Percentiles rank a stretch among this genome's conserved stretches.
Conservation (phyloP, 495 filamentous ascomycete genomes). For the Penicillium odoratum region DNA sequence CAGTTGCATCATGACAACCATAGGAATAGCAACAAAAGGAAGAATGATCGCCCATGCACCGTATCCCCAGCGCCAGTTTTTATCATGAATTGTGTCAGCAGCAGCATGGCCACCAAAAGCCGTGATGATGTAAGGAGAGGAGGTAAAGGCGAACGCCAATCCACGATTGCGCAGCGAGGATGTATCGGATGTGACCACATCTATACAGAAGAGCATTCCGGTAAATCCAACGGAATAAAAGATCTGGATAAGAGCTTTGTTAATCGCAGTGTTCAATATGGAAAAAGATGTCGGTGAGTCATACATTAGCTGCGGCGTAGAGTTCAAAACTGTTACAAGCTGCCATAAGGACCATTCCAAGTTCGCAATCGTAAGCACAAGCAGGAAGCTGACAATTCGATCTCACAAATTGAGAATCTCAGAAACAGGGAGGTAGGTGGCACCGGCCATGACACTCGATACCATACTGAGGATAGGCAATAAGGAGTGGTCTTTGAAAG, state of each 20-base stretch:
- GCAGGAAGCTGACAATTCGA: slow-evolving; percentile 49
- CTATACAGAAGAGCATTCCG: slow-evolving; percentile 39
- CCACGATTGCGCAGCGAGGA: slow-evolving; percentile 56
- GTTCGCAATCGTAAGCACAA: slow-evolving; percentile 36
- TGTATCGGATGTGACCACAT: slow-evolving; percentile 49
- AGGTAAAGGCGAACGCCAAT: slow-evolving; percentile 55
- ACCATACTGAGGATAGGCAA: slow-evolving; percentile 56
- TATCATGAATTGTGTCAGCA: slow-evolving; percentile 3
- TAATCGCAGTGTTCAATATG: not conserved
- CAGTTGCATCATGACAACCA: slow-evolving; percentile 30
- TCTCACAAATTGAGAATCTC: slow-evolving; percentile 69
- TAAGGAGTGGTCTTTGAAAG: slow-evolving; percentile 57
- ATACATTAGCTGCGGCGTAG: slow-evolving; percentile 47
- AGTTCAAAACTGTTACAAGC: slow-evolving; percentile 43
- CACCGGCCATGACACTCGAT: slow-evolving; percentile 36
- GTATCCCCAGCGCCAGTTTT: slow-evolving; percentile 57
- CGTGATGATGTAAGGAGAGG: slow-evolving; percentile 50
- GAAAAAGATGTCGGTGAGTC: not conserved
- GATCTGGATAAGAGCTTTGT: slow-evolving; percentile 3
- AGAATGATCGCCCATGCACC: slow-evolving; percentile 56
- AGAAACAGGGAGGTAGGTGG: slow-evolving; percentile 53
- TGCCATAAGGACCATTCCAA: slow-evolving; percentile 47
- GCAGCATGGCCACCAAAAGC: slow-evolving; percentile 26
- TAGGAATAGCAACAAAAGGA: slow-evolving; percentile 50
- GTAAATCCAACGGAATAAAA: slow-evolving; percentile 53